phyloP scores from a whole-genome alignment of 2,329 filamentous ascomycete species.

The Coniochaeta hoffmannii region DNA sequence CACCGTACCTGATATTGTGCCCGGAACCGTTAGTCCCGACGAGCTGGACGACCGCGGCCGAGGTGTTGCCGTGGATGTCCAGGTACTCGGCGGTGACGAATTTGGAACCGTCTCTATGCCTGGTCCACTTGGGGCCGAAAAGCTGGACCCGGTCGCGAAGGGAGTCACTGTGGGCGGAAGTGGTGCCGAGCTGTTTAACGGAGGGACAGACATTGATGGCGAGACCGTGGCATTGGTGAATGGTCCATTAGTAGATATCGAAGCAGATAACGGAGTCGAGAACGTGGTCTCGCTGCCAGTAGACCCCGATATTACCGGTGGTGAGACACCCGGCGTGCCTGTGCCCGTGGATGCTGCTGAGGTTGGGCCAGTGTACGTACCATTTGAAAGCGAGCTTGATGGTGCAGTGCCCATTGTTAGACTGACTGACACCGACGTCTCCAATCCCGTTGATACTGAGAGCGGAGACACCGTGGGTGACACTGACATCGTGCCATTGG shows the following conservation, averaged over 20 bases:
- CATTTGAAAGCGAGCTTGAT: background rate
- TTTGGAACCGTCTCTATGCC: background rate
- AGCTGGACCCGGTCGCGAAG: background rate
- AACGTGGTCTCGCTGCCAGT: background rate
- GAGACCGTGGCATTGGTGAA: background rate
- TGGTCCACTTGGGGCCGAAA: background rate
- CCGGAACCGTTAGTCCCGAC: background rate
- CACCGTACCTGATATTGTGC: background rate
- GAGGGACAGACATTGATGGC: background rate
- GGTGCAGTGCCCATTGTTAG: background rate
- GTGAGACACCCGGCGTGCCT: background rate
- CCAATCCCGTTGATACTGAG: background rate
- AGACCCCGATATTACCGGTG: background rate
- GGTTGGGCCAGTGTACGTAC: background rate
- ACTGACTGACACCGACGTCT: background rate
- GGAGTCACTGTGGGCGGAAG: background rate
- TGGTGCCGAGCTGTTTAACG: background rate
- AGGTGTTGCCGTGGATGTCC: background rate
- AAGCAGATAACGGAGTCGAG: background rate
- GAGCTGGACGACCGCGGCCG: background rate
- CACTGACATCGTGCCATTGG: background rate
- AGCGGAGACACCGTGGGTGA: background rate
- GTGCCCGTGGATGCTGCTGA: background rate
- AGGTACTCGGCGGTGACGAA: background rate
- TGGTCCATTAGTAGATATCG: background rate